Percentiles rank a stretch among this genome's conserved stretches.
phyloP scores from a whole-genome alignment of 352 stramenopile species.

The Peronospora destructor region DNA sequence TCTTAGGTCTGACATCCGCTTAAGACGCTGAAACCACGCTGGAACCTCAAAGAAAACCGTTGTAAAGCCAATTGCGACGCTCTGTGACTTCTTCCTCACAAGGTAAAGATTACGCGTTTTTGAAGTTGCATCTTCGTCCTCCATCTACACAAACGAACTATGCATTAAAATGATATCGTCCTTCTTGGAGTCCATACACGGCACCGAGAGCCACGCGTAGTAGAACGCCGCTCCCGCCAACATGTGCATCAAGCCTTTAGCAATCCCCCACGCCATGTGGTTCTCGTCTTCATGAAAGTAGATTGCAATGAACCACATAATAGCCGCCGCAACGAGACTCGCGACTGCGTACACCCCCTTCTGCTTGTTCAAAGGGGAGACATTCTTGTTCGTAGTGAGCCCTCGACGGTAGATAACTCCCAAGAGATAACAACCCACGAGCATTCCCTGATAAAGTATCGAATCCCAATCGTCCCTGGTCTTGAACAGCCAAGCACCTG shows the following conservation, averaged over 20 bases:
- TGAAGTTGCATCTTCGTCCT: background rate
- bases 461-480: slow-evolving; percentile 75
- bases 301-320: slow-evolving; percentile 44
- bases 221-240: slow-evolving; percentile 62
- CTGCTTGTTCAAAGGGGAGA: slow-evolving; percentile 48
- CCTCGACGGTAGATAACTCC: slow-evolving; percentile 51
- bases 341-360: slow-evolving; percentile 47
- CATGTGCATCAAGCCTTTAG: slow-evolving; percentile 66
- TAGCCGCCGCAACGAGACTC: slow-evolving; percentile 33
- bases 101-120: background rate
- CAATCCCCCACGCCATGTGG: slow-evolving; percentile 41
- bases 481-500: slow-evolving; percentile 80
- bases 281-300: slow-evolving; percentile 38
- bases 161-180: slow-evolving; percentile 70
- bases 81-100: slow-evolving; percentile 35
- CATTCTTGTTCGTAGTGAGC: slow-evolving; percentile 34
- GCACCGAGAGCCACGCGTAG: slow-evolving; percentile 68
- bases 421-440: slow-evolving; percentile 52
- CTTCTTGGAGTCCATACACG: slow-evolving; percentile 80
- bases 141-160: slow-evolving; percentile 44
- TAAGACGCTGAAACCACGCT: no score
- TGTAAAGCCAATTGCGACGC: slow-evolving; percentile 26
- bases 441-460: slow-evolving; percentile 58
- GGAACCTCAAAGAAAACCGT: slow-evolving; percentile 5
- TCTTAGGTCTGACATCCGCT: no score